These are phyloP conservation scores for Exophiala lecanii-corni DNA, from an alignment of 2,329 filamentous ascomycete genomes.

Conservation along the genomic window DNA sequence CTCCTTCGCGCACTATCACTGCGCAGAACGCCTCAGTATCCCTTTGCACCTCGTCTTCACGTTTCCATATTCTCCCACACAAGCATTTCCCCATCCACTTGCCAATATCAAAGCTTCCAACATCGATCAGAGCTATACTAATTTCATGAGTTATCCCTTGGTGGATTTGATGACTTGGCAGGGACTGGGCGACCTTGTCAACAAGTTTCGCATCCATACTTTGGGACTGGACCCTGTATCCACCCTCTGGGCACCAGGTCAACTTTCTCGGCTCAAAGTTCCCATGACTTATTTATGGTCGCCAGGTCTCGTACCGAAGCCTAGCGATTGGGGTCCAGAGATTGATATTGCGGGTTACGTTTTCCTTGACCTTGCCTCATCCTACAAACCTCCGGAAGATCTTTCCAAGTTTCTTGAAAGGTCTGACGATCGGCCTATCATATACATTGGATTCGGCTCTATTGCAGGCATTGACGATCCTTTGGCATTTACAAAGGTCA, in stretches of 20 bases:
- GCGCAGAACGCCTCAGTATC: conserved; percentile 33
- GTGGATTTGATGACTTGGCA: conserved; percentile 65
- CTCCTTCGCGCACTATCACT: conserved; percentile 36
- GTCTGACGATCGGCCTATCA: conserved; percentile 27
- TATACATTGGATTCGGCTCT: conserved; percentile 36
- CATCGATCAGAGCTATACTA: conserved; percentile 67
- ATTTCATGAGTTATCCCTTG: conserved; percentile 75
- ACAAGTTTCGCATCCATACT: conserved; percentile 65
- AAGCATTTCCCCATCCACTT: conserved; percentile 68
- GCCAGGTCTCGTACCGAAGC: conserved; percentile 47
- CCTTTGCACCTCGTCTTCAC: conserved; percentile 35
- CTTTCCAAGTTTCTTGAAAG: conserved; percentile 30
- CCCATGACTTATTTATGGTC: conserved; percentile 69
- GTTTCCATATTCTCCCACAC: conserved; percentile 69
- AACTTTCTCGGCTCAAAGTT: conserved; percentile 67
- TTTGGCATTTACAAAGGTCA: conserved; percentile 31
- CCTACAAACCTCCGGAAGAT: conserved; percentile 40
- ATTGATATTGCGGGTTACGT: conserved; percentile 53
- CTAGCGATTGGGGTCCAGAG: conserved; percentile 51
- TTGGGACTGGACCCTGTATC: conserved; percentile 69
- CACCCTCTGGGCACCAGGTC: conserved; percentile 70
- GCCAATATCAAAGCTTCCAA: conserved; percentile 70
- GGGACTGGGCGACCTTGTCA: conserved; percentile 68
- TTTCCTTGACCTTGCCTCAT: conserved; percentile 47
- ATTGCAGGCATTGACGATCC: conserved; percentile 36